phyloP scores from a whole-genome alignment of 2,329 filamentous ascomycete genomes.

The Gyromitra esculenta region DNA sequence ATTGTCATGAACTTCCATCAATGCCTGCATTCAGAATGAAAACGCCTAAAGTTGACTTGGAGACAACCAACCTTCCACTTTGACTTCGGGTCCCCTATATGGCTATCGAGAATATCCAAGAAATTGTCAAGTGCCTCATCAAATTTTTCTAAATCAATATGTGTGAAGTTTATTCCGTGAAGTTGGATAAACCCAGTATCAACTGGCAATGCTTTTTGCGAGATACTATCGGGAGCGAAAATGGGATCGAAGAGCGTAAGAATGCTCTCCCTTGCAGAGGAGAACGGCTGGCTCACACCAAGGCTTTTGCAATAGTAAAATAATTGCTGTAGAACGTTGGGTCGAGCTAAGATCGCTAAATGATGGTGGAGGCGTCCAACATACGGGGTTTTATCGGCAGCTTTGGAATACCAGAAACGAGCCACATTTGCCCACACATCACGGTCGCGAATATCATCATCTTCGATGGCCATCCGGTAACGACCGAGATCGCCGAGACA shows the following conservation, averaged over 20 bases:
- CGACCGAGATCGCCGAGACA: constrained; percentile 86
- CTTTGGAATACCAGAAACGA: constrained; percentile 83
- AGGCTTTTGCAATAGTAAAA: constrained; percentile 78
- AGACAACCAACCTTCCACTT: constrained; percentile 55
- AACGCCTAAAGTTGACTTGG: too few relatives aligned
- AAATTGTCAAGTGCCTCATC: constrained; percentile 65
- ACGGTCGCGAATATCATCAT: constrained; percentile 76
- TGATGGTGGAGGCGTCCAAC: constrained; percentile 88
- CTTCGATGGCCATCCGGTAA: constrained; percentile 85
- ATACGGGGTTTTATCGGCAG: constrained; percentile 77
- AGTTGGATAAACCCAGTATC: constrained; percentile 72
- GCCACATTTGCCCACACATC: constrained; percentile 85
- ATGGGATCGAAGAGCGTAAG: constrained; percentile 74
- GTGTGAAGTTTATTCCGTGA: constrained; percentile 72
- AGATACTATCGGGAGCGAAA: constrained; percentile 60
- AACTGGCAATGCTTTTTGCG: constrained; percentile 61
- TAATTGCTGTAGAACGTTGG: constrained; percentile 75
- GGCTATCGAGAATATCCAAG: constrained; percentile 66
- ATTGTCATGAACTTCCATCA: neutral
- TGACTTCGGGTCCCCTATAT: constrained; percentile 66
- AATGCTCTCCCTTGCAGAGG: constrained; percentile 74
- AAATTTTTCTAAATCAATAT: constrained; percentile 64
- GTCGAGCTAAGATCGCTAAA: constrained; percentile 78
- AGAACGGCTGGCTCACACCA: constrained; percentile 74
- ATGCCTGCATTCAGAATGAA: neutral